These are phyloP conservation scores for Knufia petricola DNA, from an alignment of 2,329 filamentous ascomycete species.

Conservation along the genomic window DNA sequence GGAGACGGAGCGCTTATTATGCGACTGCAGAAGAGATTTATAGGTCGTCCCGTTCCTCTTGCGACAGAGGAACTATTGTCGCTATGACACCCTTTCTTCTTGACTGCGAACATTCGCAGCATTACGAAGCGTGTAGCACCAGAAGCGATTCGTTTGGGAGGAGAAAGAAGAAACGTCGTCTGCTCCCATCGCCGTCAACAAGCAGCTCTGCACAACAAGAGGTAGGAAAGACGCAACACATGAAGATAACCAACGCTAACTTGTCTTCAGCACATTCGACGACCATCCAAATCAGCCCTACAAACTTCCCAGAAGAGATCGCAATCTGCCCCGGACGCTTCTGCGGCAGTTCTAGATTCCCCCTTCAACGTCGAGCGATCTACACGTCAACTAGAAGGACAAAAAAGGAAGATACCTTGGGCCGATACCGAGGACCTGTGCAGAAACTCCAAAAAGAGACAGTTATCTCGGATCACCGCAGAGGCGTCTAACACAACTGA, in stretches of 20 bases:
- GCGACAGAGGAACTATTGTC: not conserved
- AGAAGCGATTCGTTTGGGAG: constrained; percentile 5
- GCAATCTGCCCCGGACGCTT: constrained; percentile 2
- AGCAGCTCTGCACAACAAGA: constrained; percentile 8
- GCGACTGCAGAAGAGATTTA: constrained; percentile 1
- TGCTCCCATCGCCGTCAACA: constrained; percentile 3
- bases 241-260: constrained; percentile 6
- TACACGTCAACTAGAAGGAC: constrained; percentile 2
- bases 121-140: not conserved
- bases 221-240: not conserved
- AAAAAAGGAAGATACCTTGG: not conserved
- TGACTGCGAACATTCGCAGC: constrained; percentile 3
- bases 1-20: not conserved
- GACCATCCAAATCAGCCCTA: not conserved
- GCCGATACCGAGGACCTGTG: constrained; percentile 1
- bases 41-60: not conserved
- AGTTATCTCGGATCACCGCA: not conserved
- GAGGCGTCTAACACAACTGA: not conserved
- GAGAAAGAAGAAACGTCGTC: constrained; percentile 3
- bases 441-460: not conserved
- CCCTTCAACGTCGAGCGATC: not conserved
- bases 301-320: constrained; percentile 3
- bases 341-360: not conserved
- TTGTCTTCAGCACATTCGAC: not conserved
- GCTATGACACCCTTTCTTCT: not conserved